Percentiles rank a stretch among this genome's conserved stretches.
These are phyloP conservation scores for Stachybotrys elegans DNA, from an alignment of 2,329 filamentous ascomycete species.

Conservation along the genomic window DNA sequence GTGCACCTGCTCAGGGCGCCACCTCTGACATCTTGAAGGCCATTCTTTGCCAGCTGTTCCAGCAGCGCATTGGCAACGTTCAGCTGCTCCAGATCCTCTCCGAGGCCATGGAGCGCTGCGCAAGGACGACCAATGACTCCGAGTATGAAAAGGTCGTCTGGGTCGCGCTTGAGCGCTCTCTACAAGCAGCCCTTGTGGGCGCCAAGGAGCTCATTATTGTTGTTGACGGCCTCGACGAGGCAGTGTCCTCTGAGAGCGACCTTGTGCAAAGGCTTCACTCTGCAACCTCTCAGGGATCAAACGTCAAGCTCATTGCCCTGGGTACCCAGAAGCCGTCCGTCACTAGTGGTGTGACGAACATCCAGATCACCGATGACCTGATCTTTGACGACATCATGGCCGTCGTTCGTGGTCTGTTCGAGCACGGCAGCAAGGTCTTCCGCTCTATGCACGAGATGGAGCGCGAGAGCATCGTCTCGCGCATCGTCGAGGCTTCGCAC, in stretches of 20 bases:
- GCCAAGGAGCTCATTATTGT: conserved; percentile 30
- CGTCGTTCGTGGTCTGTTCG: conserved; percentile 13
- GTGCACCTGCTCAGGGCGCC: conserved; percentile 23
- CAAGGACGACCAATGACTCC: conserved; percentile 14
- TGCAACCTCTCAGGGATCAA: conserved; percentile 11
- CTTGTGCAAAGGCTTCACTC: conserved; percentile 21
- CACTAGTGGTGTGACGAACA: not conserved
- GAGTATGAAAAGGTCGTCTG: conserved; percentile 30
- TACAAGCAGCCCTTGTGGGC: conserved; percentile 20
- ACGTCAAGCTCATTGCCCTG: conserved; percentile 4
- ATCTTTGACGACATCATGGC: conserved; percentile 1
- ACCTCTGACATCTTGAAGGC: conserved; percentile 25
- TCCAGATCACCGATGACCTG: not conserved
- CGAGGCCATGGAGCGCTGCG: conserved; percentile 22
- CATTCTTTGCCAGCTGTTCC: conserved; percentile 30
- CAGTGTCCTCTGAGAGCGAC: conserved; percentile 19
- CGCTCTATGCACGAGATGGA: conserved; percentile 20
- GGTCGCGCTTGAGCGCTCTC: conserved; percentile 22
- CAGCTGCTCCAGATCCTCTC: conserved; percentile 27
- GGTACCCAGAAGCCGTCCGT: not conserved
- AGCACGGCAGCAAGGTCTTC: conserved; percentile 17
- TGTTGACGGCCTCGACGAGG: conserved; percentile 32
- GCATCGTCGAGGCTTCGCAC: conserved; percentile 24
- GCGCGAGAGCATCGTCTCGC: conserved; percentile 25
- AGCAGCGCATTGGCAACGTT: conserved; percentile 31